Evolutionary conservation across 1,139 yeast species (phyloP), one percentile per base, ranked within the genome.

Genomic region (Suhomyces kunorum): DNA sequence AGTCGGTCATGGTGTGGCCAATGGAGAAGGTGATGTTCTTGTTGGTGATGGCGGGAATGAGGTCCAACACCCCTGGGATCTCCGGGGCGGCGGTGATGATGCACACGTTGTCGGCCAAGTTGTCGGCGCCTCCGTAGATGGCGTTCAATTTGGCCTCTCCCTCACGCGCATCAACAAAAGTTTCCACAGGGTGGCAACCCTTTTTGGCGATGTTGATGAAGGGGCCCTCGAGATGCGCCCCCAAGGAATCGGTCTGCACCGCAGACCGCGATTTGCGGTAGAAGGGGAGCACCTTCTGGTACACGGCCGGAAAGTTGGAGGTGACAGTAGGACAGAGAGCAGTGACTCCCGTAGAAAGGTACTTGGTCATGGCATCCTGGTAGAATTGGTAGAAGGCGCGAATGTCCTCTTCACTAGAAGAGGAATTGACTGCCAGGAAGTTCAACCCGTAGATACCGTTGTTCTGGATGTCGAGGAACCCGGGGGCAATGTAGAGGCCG

Each of bases 141-240:
- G 68, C 60, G 36, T 61, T 58, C 34, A 80, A 56, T 40, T 68
- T 59, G 8, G 59, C 45, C 30, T 58, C 54, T 11, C 74, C 73
- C 8, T 68, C 64, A 32, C 64, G 62, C 14, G 80, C 80, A 41
- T 67, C 69, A 26, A 67, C 73, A 45, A 80, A 66, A n/a, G 82
- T 76, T 45, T 76, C 80, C 17, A 66, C 68, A 3, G 83, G 83
- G 52, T 80, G 86, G 53, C 84, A 80, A 1, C 86, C 86, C 47
- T 78, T 80, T 59, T 80, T 80, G 42, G 66, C 54, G 34, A 68
- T 60, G 45, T 72, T 76, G 45, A 80, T 72, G 53, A 80, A 79
- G 4, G 86, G 86, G 7, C 86, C 86, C 51, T 80, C 86, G 36
- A 77, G 59, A 51, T 80, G 86, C n/a, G 81, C 81, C 4, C 86